Evolutionary conservation across 495 filamentous ascomycete species (phyloP).

Genomic region (Penicillium canariense): DNA sequence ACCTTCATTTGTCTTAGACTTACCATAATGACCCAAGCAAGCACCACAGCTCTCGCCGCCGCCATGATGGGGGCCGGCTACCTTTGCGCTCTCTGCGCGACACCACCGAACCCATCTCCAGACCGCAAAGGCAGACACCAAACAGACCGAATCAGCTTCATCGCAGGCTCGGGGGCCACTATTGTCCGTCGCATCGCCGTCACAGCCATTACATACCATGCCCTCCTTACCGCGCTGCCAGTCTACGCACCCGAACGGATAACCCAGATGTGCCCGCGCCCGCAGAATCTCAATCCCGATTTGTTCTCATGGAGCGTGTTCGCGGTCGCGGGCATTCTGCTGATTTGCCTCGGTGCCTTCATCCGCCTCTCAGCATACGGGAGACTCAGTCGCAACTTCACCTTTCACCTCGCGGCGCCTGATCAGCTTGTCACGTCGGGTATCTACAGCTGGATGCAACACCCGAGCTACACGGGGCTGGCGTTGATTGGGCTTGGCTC

Average conservation of each 20-base stretch:
- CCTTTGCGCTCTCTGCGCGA: constrained; percentile 16
- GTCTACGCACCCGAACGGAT: constrained; percentile 7
- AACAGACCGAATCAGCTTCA: constrained; percentile 17
- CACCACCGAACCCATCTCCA: constrained; percentile 20
- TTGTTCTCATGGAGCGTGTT: constrained; percentile 31
- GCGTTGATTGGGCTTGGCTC: constrained; percentile 20
- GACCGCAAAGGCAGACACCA: constrained; percentile 8
- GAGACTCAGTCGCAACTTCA: constrained; percentile 45
- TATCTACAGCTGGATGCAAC: constrained; percentile 45
- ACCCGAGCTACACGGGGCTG: constrained; percentile 47
- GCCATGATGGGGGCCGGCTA: constrained; percentile 20
- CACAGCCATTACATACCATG: constrained; percentile 25
- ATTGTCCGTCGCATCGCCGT: constrained; percentile 10
- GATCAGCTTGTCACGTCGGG: constrained; percentile 41
- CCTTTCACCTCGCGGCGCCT: constrained; percentile 45
- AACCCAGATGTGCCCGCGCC: constrained; percentile 11
- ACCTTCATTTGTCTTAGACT: not conserved
- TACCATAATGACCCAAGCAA: constrained; percentile 7
- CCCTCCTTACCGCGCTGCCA: constrained; percentile 24
- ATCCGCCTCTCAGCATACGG: constrained; percentile 37
- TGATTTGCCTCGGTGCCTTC: constrained; percentile 31
- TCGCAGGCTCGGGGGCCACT: constrained; percentile 3
- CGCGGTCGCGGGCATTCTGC: constrained; percentile 18
- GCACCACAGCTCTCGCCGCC: constrained; percentile 16
- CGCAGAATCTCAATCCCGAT: constrained; percentile 22